Conservation (phyloP, 2,329 filamentous ascomycete genomes). For the Trichoderma simmonsii region DNA sequence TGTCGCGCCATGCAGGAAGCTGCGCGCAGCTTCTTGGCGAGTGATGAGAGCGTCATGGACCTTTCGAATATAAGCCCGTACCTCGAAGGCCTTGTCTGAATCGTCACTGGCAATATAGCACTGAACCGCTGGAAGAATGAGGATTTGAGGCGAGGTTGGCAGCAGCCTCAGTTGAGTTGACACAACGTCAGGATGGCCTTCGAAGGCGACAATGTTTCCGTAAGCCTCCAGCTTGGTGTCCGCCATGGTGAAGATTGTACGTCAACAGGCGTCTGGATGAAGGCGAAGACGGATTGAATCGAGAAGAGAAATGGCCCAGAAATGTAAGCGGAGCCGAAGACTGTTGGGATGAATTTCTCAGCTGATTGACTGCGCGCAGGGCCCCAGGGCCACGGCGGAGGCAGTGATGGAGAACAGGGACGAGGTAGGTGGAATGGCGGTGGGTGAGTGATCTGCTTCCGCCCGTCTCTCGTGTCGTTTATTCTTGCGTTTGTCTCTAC, state of each 20-base stretch:
- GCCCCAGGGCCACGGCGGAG: not conserved
- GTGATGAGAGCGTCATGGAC: constrained; percentile 49
- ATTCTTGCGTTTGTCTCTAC: not conserved
- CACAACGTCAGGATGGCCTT: constrained; percentile 53
- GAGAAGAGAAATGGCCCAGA: not conserved
- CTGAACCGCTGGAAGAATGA: constrained; percentile 53
- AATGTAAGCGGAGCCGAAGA: not conserved
- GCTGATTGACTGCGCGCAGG: not conserved
- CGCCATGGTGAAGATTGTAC: constrained; percentile 24
- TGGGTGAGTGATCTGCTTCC: constrained; percentile 4
- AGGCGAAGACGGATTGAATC: not conserved
- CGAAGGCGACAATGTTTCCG: constrained; percentile 58
- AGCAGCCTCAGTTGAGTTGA: constrained; percentile 59
- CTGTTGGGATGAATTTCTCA: not conserved
- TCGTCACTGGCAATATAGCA: constrained; percentile 41
- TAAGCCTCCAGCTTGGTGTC: constrained; percentile 24
- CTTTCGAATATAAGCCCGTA: constrained; percentile 41
- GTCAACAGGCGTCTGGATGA: not conserved
- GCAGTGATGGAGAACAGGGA: not conserved
- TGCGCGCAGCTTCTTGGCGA: constrained; percentile 47
- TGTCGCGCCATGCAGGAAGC: constrained; percentile 49
- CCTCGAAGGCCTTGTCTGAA: constrained; percentile 29
- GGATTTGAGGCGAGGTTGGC: constrained; percentile 55
- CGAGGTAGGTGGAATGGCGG: constrained; percentile 4
- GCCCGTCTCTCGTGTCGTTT: not conserved